A percentile compares a stretch with the other conserved stretches of the same genome.
These are phyloP conservation scores for Parathielavia hyrcaniae DNA, from an alignment of 495 filamentous ascomycete genomes.

Conservation along the genomic window DNA sequence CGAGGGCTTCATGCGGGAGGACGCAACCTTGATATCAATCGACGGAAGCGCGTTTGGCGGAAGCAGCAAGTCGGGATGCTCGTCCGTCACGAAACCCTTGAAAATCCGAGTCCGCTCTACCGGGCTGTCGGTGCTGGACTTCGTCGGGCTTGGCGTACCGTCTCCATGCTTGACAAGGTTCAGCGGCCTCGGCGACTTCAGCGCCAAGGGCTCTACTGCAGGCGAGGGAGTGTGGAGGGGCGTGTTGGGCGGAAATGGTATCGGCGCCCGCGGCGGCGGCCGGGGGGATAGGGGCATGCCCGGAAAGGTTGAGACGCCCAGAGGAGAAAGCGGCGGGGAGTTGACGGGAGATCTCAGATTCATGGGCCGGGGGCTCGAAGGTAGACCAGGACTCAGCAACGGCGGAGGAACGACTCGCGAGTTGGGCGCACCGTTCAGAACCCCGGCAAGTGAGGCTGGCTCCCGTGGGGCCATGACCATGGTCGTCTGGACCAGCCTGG, in stretches of 20 bases:
- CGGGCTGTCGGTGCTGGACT: slow-evolving; percentile 31
- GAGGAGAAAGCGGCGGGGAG: slow-evolving; percentile 64
- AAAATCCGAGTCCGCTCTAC: slow-evolving; percentile 37
- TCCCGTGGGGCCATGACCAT: slow-evolving; percentile 23
- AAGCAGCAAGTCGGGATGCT: slow-evolving; percentile 75
- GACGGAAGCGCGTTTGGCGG: slow-evolving; percentile 88
- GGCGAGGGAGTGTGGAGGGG: slow-evolving; percentile 53
- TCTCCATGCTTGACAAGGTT: slow-evolving; percentile 36
- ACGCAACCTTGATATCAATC: slow-evolving; percentile 78
- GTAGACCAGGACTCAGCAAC: slow-evolving; percentile 79
- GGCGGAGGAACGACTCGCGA: slow-evolving; percentile 40
- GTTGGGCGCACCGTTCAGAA: slow-evolving; percentile 38
- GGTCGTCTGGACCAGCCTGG: slow-evolving; percentile 28
- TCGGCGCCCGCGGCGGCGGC: slow-evolving; percentile 58
- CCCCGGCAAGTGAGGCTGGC: slow-evolving; percentile 44
- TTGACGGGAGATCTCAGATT: slow-evolving; percentile 63
- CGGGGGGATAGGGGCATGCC: slow-evolving; percentile 67
- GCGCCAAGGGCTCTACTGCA: slow-evolving; percentile 28
- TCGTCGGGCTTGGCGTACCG: slow-evolving; percentile 29
- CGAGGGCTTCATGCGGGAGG: slow-evolving; percentile 84
- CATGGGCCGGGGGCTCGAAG: slow-evolving; percentile 81
- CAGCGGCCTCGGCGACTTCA: slow-evolving; percentile 38
- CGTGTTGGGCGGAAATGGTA: slow-evolving; percentile 57
- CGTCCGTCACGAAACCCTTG: slow-evolving; percentile 67
- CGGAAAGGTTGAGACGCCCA: slow-evolving; percentile 44